Evolutionary conservation across 768 basidiomycete genomes (phyloP).

Genomic region (Serendipita sp.): DNA sequence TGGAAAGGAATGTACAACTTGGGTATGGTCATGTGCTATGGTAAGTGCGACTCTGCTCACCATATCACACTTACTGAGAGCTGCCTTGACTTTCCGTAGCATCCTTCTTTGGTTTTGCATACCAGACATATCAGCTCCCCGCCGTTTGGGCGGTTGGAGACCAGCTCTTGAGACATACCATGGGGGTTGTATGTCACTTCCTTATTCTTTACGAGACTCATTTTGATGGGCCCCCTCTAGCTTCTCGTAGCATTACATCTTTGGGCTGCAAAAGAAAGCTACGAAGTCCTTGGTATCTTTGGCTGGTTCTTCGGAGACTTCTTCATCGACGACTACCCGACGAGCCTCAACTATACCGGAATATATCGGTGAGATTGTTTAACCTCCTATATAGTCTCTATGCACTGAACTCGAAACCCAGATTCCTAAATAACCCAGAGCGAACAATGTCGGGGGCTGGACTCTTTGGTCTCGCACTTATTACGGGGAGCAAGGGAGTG

Average conservation of each 20-base stretch:
- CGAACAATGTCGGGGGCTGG: constrained; percentile 82
- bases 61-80: not conserved
- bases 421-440: constrained; percentile 90
- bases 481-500: constrained; percentile 88
- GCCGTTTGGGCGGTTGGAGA: constrained; percentile 76
- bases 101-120: constrained; percentile 71
- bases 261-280: constrained; percentile 84
- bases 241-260: constrained; percentile 72
- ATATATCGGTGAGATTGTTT: constrained; percentile 62
- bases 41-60: constrained; percentile 28
- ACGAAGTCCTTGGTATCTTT: constrained; percentile 85
- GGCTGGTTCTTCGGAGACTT: constrained; percentile 99
- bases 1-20: constrained; percentile 91
- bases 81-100: constrained; percentile 27
- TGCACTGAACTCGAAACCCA: constrained; percentile 17
- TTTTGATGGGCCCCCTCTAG: constrained; percentile 24
- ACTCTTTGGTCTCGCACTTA: constrained; percentile 83
- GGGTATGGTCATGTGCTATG: constrained; percentile 89
- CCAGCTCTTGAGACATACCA: constrained; percentile 71
- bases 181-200: constrained; percentile 54
- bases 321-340: constrained; percentile 86
- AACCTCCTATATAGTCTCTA: too few relatives aligned
- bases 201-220: constrained; percentile 1
- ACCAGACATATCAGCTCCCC: constrained; percentile 79
- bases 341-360: constrained; percentile 85